These are phyloP conservation scores for Xylaria scruposa DNA, from an alignment of 495 filamentous ascomycete genomes.

Conservation along the genomic window DNA sequence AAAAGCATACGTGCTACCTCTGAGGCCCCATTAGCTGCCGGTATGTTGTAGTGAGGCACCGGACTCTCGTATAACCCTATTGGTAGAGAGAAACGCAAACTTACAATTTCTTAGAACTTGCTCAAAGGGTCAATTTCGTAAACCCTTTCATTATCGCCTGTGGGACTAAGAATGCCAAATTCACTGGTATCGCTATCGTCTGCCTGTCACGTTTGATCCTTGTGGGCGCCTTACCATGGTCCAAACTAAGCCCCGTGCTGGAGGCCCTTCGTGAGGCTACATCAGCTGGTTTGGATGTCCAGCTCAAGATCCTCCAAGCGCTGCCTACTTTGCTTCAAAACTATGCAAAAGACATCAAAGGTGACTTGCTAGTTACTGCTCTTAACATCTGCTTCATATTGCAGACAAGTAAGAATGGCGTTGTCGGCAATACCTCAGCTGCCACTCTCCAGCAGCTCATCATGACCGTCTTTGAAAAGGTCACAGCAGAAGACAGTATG, in stretches of 20 bases:
- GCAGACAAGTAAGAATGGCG: slow-evolving; percentile 86
- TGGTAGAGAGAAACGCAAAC: slow-evolving; percentile 21
- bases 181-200: slow-evolving; percentile 82
- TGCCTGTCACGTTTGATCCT: slow-evolving; percentile 90
- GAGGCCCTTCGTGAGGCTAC: slow-evolving; percentile 86
- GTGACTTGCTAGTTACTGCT: slow-evolving; percentile 77
- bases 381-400: slow-evolving; percentile 90
- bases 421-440: slow-evolving; percentile 92
- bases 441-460: slow-evolving; percentile 95
- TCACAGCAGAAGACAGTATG: slow-evolving; percentile 79
- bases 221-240: slow-evolving; percentile 73
- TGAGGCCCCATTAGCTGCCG: slow-evolving; percentile 83
- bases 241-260: slow-evolving; percentile 79
- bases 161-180: slow-evolving; percentile 83
- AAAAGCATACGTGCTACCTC: slow-evolving; percentile 78
- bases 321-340: slow-evolving; percentile 91
- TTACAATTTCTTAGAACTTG: slow-evolving; percentile 69
- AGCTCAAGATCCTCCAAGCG: slow-evolving; percentile 94
- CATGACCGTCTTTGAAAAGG: slow-evolving; percentile 90
- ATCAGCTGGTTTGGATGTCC: slow-evolving; percentile 78
- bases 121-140: slow-evolving; percentile 79
- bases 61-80: neutral
- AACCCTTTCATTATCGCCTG: slow-evolving; percentile 94
- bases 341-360: slow-evolving; percentile 81
- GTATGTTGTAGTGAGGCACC: slow-evolving; percentile 53